Percentiles rank a stretch among this genome's conserved stretches.
Conservation (phyloP, 805 yeast species). For the Ascoidea asiatica region DNA sequence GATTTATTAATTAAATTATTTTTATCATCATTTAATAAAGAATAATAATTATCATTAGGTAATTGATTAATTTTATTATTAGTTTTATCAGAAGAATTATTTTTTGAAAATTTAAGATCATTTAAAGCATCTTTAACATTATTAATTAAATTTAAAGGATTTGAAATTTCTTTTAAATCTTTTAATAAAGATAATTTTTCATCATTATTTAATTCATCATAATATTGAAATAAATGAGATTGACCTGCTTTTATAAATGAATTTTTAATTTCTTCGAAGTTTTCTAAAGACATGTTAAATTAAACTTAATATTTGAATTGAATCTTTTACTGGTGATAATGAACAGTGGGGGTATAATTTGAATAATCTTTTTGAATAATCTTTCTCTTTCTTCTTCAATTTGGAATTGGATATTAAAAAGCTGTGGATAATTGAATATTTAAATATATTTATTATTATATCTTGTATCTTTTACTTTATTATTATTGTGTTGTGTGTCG, state of each 20-base stretch:
- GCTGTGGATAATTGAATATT: too few species aligned
- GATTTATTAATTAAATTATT: slow-evolving; percentile 15
- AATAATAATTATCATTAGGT: slow-evolving; percentile 36
- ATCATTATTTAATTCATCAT: slow-evolving; percentile 22
- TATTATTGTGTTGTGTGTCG: too few species aligned
- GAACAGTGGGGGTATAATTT: too few species aligned
- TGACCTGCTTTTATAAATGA: slow-evolving; percentile 35
- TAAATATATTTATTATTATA: too few species aligned
- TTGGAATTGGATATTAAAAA: too few species aligned
- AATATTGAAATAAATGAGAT: slow-evolving; percentile 35
- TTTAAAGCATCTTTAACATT: slow-evolving; percentile 24
- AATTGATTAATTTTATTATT: slow-evolving; percentile 27
- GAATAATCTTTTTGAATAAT: too few species aligned
- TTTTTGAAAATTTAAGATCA: slow-evolving; percentile 28
- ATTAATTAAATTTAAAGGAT: slow-evolving; percentile 17
- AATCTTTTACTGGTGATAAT: too few species aligned
- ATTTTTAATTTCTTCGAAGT: slow-evolving; percentile 16
- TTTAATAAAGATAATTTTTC: slow-evolving; percentile 23
- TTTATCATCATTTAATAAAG: slow-evolving; percentile 24
- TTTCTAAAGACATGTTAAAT: too few species aligned
- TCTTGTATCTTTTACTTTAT: too few species aligned
- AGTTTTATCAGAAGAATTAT: slow-evolving; percentile 14
- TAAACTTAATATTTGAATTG: too few species aligned
- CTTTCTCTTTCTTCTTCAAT: too few species aligned
- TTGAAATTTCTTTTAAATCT: slow-evolving; percentile 21